phyloP scores from a whole-genome alignment of 257 asterid genomes.

The Galeopsis tetrahit region DNA sequence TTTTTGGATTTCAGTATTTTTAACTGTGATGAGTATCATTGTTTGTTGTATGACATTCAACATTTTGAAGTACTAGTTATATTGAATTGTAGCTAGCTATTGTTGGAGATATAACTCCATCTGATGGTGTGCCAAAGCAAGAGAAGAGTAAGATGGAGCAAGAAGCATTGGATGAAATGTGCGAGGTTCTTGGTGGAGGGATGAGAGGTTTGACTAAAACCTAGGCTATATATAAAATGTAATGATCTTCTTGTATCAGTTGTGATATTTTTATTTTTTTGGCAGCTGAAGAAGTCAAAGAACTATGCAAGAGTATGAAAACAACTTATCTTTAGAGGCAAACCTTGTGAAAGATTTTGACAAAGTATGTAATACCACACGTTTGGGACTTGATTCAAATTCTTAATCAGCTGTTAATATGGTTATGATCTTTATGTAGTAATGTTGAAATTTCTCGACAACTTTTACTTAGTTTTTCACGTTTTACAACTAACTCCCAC shows the following conservation, averaged over 20 bases:
- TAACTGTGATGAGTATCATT: neutral
- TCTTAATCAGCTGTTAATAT: neutral
- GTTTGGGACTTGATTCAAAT: conserved; percentile 8
- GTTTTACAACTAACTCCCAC: neutral
- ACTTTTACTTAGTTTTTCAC: neutral
- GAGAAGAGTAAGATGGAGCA: conserved; percentile 86
- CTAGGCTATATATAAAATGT: neutral
- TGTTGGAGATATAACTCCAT: conserved; percentile 98
- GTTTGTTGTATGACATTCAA: conserved; percentile 6
- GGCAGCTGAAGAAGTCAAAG: conserved; percentile 94
- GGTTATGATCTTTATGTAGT: neutral
- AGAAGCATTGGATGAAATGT: conserved; percentile 89
- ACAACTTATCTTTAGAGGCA: conserved; percentile 87
- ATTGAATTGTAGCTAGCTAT: conserved; percentile 79
- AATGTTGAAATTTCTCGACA: neutral
- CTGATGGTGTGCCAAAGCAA: conserved; percentile 93
- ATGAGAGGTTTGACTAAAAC: conserved; percentile 63
- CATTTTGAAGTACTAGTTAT: conserved; percentile 1
- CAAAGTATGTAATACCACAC: conserved; percentile 57
- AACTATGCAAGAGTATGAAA: conserved; percentile 93
- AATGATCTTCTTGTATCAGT: conserved; percentile 5
- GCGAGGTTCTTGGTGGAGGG: conserved; percentile 93
- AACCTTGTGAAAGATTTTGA: conserved; percentile 97
- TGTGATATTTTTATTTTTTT: conserved; percentile 27
- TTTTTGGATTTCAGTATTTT: neutral